phyloP scores from a whole-genome alignment of 2,329 filamentous ascomycete species.

The Diaporthe sp. region DNA sequence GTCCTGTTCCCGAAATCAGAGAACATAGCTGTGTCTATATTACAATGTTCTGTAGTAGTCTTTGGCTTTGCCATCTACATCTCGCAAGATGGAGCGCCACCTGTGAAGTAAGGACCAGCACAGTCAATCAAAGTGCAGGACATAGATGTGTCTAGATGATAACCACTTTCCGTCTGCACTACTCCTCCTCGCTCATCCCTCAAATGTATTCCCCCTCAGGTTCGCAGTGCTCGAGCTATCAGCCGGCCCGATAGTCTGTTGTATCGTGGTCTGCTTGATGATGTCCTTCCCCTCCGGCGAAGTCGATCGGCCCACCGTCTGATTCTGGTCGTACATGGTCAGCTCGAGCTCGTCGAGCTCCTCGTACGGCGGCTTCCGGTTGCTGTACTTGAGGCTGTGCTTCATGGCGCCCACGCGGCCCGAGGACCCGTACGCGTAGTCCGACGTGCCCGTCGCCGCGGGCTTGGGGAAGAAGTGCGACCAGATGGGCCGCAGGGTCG shows the following conservation, averaged over 20 bases:
- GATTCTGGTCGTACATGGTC: neutral
- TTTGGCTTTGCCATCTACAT: neutral
- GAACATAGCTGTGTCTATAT: neutral
- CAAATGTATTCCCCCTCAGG: neutral
- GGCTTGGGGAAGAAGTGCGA: conserved; percentile 28
- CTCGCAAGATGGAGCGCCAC: neutral
- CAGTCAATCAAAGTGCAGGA: neutral
- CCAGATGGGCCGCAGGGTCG: conserved; percentile 6
- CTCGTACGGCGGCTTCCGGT: conserved; percentile 4
- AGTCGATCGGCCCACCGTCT: neutral
- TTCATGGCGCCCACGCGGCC: conserved; percentile 1
- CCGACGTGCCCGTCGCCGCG: neutral
- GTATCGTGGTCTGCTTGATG: conserved; percentile 15
- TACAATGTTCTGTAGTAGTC: neutral
- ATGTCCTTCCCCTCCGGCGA: neutral
- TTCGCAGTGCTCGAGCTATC: neutral
- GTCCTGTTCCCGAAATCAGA: neutral
- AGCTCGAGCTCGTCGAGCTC: conserved; percentile 12
- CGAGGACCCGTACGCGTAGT: conserved; percentile 16
- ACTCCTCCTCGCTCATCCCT: neutral
- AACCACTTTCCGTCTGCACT: neutral
- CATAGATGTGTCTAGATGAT: neutral
- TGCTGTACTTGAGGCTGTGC: conserved; percentile 16
- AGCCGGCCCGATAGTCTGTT: neutral
- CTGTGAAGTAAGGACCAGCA: neutral